Base-by-base conservation (phyloP, 495 filamentous ascomycete species). In the Xanthoparmelia taractica region DNA sequence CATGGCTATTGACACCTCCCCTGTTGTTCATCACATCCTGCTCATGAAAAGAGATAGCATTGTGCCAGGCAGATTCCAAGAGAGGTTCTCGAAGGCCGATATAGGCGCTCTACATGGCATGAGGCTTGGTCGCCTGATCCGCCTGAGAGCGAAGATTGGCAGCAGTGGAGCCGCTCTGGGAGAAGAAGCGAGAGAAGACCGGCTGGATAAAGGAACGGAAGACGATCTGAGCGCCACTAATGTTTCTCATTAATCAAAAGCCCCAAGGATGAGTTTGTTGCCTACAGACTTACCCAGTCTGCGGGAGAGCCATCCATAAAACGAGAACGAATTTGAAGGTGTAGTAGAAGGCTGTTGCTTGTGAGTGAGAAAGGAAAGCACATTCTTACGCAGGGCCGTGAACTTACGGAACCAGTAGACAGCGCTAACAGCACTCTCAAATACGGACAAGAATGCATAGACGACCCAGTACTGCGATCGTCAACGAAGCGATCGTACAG, bases 281-380 rank as follows among this genome's bases (percentile, higher is more conserved):
- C 2, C n/a, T 18, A 34, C 52, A 57, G 40, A 81, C 87, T 73
- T 86, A 97, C 94, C 79, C 80, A 80, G 92, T 95, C 76, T 90
- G 85, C 69, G 94, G 94, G 65, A 99, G 90, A 67, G 92, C 87
- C 78, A 97, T 90, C 95, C 95, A 99, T 72, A 99, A 85, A 69
- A 97, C 79, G 71, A 97, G 85, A 71, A 91, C 82, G 73, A 99
- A 96, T 82, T 99, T 99, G 87, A 97, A 97, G 78, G 92, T 94
- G 79, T 91, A 99, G 86, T 99, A 99, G 84, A 99, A 99, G 71
- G 94, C 84, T 86, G 63, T 41, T 56, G 59, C 18, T 23, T 2
- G n/a, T 68, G 40, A 63, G 33, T 29, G 8, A 54, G 20, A 45
- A n/a, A 34, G 17, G n/a, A 33, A 18, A 62, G 13, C 11, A 41